phyloP scores from a whole-genome alignment of 2,329 filamentous ascomycete species.

The Alternaria gaisen region DNA sequence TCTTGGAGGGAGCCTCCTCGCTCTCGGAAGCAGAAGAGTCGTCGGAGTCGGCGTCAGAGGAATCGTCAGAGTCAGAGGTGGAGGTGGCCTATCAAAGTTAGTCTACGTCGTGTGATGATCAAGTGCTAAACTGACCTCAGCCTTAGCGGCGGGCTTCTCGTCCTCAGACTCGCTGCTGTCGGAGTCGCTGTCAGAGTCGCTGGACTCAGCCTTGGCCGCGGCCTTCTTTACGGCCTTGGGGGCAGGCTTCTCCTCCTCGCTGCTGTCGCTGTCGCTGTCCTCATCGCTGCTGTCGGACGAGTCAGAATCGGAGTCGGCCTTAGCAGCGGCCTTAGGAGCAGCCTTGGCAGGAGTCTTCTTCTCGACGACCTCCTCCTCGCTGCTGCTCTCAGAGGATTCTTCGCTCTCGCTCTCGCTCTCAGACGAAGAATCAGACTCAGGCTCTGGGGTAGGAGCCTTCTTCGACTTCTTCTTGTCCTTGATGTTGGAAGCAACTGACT shows the following conservation, averaged over 20 bases:
- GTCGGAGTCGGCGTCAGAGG: constrained; percentile 50
- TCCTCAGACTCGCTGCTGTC: constrained; percentile 41
- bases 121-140: constrained; percentile 42
- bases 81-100: constrained; percentile 38
- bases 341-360: constrained; percentile 47
- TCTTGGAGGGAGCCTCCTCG: constrained; percentile 63
- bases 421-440: constrained; percentile 52
- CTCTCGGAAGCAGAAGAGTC: constrained; percentile 42
- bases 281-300: constrained; percentile 35
- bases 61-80: constrained; percentile 23
- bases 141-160: constrained; percentile 39
- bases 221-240: constrained; percentile 45
- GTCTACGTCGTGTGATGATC: background rate
- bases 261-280: constrained; percentile 38
- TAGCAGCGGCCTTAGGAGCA: constrained; percentile 46
- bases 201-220: constrained; percentile 50
- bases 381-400: constrained; percentile 40
- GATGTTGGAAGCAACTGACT: constrained; percentile 54
- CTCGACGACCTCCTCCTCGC: constrained; percentile 47
- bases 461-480: constrained; percentile 63
- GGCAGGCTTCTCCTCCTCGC: constrained; percentile 39
- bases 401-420: constrained; percentile 48
- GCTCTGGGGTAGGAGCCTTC: constrained; percentile 59
- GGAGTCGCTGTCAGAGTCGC: constrained; percentile 40
- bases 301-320: constrained; percentile 48